A percentile compares a stretch with the other conserved stretches of the same genome.
Evolutionary conservation across 495 filamentous ascomycete genomes (phyloP).

Genomic region (Penicillium canescens): DNA sequence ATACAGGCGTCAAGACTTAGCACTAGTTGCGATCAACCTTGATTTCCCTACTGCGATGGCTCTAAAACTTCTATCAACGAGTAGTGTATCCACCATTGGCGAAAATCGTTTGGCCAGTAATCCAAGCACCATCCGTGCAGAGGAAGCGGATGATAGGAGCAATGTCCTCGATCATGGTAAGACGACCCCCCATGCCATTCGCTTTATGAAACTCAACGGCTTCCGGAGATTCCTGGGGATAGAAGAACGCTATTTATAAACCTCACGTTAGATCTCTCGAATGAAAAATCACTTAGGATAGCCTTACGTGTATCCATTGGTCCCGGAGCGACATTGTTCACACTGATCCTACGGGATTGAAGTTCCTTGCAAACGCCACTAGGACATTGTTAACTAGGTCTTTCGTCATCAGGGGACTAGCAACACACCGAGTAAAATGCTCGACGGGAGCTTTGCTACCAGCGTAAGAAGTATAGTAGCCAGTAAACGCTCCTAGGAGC

Average conservation of each 20-base stretch:
- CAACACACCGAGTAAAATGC: conserved; percentile 34
- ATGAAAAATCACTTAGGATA: no score
- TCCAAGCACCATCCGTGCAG: conserved; percentile 40
- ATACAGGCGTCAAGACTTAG: no score
- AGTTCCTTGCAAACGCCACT: conserved; percentile 36
- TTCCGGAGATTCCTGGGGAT: conserved; percentile 34
- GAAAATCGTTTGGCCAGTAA: conserved; percentile 43
- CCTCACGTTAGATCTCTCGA: no score
- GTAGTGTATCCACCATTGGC: conserved; percentile 44
- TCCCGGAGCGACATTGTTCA: conserved; percentile 36
- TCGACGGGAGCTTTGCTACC: conserved; percentile 39
- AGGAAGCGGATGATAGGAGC: conserved; percentile 39
- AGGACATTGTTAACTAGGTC: no score
- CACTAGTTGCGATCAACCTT: no score
- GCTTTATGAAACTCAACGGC: conserved; percentile 38
- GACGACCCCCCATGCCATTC: conserved; percentile 33
- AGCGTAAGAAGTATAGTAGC: conserved; percentile 39
- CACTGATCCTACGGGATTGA: conserved; percentile 29
- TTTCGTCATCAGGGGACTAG: not conserved
- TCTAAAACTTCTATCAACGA: conserved; percentile 12
- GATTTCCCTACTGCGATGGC: no score
- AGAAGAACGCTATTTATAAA: conserved; percentile 1
- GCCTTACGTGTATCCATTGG: conserved; percentile 40
- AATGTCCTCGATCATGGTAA: conserved; percentile 37
- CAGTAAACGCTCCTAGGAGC: conserved; percentile 36